These are phyloP conservation scores for Platanthera zijinensis DNA, from an alignment of 106 monocot genomes.

Conservation along the genomic window DNA sequence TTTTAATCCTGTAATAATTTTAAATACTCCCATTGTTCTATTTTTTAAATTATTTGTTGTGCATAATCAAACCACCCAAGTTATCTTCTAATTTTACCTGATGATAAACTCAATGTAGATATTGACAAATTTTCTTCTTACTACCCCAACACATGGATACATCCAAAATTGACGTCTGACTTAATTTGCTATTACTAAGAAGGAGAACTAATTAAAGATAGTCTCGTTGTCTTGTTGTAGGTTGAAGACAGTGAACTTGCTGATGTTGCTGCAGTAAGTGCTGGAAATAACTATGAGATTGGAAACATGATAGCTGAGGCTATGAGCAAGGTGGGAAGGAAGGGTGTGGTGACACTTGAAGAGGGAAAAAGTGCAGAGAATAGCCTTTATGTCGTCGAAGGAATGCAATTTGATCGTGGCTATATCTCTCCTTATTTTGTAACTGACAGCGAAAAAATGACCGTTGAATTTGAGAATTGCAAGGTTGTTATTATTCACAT, in stretches of 20 bases:
- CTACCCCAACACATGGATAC: too few species aligned
- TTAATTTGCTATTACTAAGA: neutral
- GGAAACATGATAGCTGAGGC: conserved; percentile 99
- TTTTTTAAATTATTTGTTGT: too few species aligned
- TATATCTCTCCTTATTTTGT: conserved; percentile 96
- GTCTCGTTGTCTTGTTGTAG: conserved; percentile 16
- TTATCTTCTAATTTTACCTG: too few species aligned
- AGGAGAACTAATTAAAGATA: neutral
- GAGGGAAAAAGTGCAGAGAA: conserved; percentile 96
- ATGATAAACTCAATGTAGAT: too few species aligned
- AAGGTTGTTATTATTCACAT: conserved; percentile 35
- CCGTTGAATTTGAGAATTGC: conserved; percentile 93
- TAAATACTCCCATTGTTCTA: too few species aligned
- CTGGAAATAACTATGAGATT: conserved; percentile 86
- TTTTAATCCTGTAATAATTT: too few species aligned
- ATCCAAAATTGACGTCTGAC: too few species aligned
- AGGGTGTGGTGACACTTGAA: conserved; percentile 95
- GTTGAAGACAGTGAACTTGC: conserved; percentile 96
- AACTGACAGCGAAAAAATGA: conserved; percentile 95
- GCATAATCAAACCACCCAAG: too few species aligned
- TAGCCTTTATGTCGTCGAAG: conserved; percentile 84
- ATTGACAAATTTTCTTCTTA: too few species aligned
- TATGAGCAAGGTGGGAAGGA: conserved; percentile 93
- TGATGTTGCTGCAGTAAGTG: conserved; percentile 96
- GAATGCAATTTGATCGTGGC: conserved; percentile 98